Evolutionary conservation across 1,284 basidiomycete species (phyloP).

Genomic region (Trichosporon ovoides): DNA sequence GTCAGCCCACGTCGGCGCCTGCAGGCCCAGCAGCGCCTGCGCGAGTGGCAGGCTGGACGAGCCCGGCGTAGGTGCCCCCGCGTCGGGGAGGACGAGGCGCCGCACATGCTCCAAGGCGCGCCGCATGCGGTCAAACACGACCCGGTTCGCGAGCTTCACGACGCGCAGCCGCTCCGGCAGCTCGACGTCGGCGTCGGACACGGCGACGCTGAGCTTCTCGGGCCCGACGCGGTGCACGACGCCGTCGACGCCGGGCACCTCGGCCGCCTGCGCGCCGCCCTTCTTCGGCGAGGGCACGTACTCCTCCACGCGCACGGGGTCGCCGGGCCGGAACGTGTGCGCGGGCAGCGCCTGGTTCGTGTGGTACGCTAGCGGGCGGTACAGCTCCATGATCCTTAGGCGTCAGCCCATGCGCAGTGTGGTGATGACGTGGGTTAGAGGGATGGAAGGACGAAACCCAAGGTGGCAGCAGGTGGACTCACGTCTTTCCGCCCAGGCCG

Average conservation of each 20-base stretch:
- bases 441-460: no score
- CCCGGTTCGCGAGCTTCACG: slow-evolving; percentile 85
- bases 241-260: slow-evolving; percentile 56
- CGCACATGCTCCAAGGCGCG: slow-evolving; percentile 65
- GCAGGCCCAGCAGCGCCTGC: slow-evolving; percentile 63
- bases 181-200: slow-evolving; percentile 64
- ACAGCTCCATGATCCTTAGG: slow-evolving; percentile 77
- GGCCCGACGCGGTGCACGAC: slow-evolving; percentile 81
- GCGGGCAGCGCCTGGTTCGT: slow-evolving; percentile 66
- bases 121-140: slow-evolving; percentile 88
- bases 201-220: slow-evolving; percentile 67
- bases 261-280: slow-evolving; percentile 51
- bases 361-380: slow-evolving; percentile 75
- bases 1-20: slow-evolving; percentile 29
- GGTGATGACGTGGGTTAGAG: no score
- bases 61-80: not conserved
- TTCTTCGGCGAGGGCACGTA: slow-evolving; percentile 52
- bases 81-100: slow-evolving; percentile 44
- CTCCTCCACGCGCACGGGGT: slow-evolving; percentile 76
- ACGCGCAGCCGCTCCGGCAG: slow-evolving; percentile 73
- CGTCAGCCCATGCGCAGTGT: not conserved
- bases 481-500: slow-evolving; percentile 88
- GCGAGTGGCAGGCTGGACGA: slow-evolving; percentile 50
- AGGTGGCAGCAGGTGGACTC: slow-evolving; percentile 35
- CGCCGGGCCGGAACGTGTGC: slow-evolving; percentile 75